phyloP scores from a whole-genome alignment of 1,284 basidiomycete genomes.

The Xerocomus minutiporus region DNA sequence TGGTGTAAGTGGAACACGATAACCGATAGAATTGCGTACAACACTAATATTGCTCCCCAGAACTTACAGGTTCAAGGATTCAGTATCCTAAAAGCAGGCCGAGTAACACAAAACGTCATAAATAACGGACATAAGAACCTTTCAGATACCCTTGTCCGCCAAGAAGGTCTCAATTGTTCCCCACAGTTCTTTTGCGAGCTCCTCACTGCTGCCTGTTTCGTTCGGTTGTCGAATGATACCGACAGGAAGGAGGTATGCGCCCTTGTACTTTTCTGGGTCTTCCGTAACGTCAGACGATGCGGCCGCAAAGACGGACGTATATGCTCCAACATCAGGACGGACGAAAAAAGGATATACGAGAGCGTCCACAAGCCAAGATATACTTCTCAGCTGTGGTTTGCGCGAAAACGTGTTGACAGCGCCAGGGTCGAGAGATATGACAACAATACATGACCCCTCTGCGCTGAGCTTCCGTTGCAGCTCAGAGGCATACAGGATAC shows the following conservation, averaged over 20 bases:
- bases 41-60: neutral
- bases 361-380: conserved; percentile 31
- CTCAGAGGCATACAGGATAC: conserved; percentile 36
- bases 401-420: conserved; percentile 22
- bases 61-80: neutral
- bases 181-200: conserved; percentile 43
- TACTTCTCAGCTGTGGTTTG: conserved; percentile 28
- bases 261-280: conserved; percentile 41
- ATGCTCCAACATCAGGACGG: conserved; percentile 38
- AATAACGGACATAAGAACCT: neutral
- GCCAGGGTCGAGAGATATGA: no score
- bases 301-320: conserved; percentile 45
- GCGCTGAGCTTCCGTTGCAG: conserved; percentile 15
- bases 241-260: conserved; percentile 41
- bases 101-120: neutral
- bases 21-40: neutral
- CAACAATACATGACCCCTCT: no score
- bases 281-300: conserved; percentile 37
- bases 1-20: neutral
- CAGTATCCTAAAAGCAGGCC: neutral
- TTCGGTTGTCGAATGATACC: conserved; percentile 30
- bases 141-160: conserved; percentile 19
- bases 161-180: conserved; percentile 36
- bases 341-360: conserved; percentile 35
- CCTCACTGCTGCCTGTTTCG: conserved; percentile 27